These are phyloP conservation scores for Lepiota venenata DNA, from an alignment of 768 basidiomycete species.

Conservation along the genomic window DNA sequence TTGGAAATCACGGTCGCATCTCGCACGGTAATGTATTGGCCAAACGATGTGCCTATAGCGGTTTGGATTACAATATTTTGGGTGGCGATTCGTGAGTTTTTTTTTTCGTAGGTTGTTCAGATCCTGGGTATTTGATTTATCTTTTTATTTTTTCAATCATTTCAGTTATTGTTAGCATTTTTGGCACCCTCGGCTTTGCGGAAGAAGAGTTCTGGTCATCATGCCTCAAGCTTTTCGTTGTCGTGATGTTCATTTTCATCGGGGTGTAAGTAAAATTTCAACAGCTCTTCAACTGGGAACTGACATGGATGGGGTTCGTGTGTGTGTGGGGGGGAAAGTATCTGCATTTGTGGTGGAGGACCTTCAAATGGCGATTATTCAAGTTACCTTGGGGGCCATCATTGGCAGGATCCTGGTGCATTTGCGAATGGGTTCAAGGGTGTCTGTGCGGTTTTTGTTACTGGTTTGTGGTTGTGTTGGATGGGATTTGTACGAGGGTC, in stretches of 20 bases:
- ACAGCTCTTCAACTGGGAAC: no score
- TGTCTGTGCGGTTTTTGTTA: conserved; percentile 43
- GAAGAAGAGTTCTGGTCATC: conserved; percentile 53
- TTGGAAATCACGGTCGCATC: conserved; percentile 44
- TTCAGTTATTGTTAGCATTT: conserved; percentile 34
- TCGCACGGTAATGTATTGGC: conserved; percentile 43
- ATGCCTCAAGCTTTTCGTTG: conserved; percentile 42
- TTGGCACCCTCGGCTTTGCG: conserved; percentile 44
- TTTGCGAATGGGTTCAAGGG: conserved; percentile 46
- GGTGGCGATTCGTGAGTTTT: conserved; percentile 31
- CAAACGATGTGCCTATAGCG: conserved; percentile 33
- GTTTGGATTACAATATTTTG: conserved; percentile 46
- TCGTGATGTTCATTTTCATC: conserved; percentile 44
- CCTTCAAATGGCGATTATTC: conserved; percentile 31
- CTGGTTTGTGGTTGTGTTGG: conserved; percentile 16
- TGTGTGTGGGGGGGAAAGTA: no score
- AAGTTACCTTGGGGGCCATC: conserved; percentile 34
- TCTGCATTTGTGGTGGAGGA: conserved; percentile 41
- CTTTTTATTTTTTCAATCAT: not conserved
- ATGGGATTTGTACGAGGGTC: no score
- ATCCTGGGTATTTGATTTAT: not conserved
- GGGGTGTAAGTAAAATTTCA: conserved; percentile 39
- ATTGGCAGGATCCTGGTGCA: conserved; percentile 36
- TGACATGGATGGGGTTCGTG: no score
- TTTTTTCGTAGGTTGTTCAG: not conserved